Conservation (phyloP, 1,284 basidiomycete genomes). For the Boletus putidus region DNA sequence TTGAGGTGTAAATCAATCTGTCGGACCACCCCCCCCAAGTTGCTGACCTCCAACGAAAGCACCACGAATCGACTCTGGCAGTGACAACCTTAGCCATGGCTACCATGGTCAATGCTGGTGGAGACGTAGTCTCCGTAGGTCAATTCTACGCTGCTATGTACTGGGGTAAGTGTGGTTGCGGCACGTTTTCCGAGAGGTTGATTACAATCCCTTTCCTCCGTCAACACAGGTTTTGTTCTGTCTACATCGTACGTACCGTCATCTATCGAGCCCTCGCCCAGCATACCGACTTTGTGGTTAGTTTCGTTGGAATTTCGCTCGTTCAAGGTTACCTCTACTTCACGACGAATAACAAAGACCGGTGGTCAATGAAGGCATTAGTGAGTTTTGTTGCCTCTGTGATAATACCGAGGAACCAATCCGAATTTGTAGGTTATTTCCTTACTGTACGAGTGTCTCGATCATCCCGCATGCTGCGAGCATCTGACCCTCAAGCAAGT, state of each 20-base stretch:
- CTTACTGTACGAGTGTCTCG: constrained; percentile 17
- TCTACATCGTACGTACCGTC: constrained; percentile 22
- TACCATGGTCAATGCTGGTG: constrained; percentile 6
- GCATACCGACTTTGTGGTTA: constrained; percentile 2
- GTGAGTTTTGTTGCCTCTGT: constrained; percentile 6
- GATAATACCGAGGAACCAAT: neutral
- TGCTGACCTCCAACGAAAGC: neutral
- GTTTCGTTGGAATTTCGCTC: constrained; percentile 28
- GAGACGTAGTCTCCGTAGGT: constrained; percentile 4
- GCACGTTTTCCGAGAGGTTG: neutral
- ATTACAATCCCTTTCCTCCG: neutral
- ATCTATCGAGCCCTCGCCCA: neutral
- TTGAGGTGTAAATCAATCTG: neutral
- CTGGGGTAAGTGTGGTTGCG: constrained; percentile 20
- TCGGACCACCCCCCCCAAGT: neutral
- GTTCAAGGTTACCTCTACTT: constrained; percentile 30
- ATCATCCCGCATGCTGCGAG: neutral
- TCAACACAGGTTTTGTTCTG: constrained; percentile 21
- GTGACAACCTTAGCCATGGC: constrained; percentile 7
- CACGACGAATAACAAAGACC: constrained; percentile 20
- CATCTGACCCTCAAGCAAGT: constrained; percentile 13
- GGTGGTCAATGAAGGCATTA: constrained; percentile 18
- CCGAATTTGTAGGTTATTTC: constrained; percentile 14
- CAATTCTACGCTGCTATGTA: constrained; percentile 25
- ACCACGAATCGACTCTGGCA: neutral